Evolutionary conservation across 208 protist species (phyloP).

Genomic region (Lotmaria passim): DNA sequence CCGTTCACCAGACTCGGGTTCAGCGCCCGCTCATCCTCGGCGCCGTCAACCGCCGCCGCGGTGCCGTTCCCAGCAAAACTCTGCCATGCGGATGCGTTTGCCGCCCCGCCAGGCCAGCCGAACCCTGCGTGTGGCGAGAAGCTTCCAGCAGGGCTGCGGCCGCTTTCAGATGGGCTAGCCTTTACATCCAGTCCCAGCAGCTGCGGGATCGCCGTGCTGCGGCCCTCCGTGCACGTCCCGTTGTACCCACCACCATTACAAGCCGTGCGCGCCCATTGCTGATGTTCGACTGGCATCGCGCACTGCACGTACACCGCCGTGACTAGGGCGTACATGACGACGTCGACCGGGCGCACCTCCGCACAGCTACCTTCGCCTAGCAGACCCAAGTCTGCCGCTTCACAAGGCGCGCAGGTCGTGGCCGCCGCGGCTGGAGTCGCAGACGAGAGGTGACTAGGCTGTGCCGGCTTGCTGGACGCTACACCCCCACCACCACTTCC

Average conservation of each 20-base stretch:
- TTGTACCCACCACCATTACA: too few relatives aligned
- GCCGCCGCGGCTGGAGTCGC: neutral
- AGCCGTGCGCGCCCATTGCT: conserved; percentile 8
- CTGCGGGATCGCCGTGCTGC: conserved; percentile 8
- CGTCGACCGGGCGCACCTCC: conserved; percentile 33
- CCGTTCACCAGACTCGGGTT: conserved; percentile 15
- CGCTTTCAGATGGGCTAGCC: conserved; percentile 1
- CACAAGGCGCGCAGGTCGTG: neutral
- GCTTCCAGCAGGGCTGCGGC: conserved; percentile 8
- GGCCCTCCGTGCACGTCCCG: neutral
- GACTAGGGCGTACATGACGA: conserved; percentile 40
- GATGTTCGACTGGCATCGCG: conserved; percentile 10
- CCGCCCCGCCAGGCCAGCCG: neutral
- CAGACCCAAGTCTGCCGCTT: conserved; percentile 14
- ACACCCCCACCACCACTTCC: neutral
- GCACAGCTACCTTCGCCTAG: conserved; percentile 21
- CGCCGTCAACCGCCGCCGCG: neutral
- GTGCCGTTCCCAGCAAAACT: conserved; percentile 18
- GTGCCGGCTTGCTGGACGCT: neutral
- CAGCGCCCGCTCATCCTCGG: conserved; percentile 20
- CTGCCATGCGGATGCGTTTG: neutral
- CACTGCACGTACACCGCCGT: conserved; percentile 40
- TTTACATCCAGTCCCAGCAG: neutral
- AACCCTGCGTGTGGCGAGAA: conserved; percentile 7
- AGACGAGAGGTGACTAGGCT: conserved; percentile 1